phyloP scores from a whole-genome alignment of 257 asterid genomes.

The Asclepias syriaca region DNA sequence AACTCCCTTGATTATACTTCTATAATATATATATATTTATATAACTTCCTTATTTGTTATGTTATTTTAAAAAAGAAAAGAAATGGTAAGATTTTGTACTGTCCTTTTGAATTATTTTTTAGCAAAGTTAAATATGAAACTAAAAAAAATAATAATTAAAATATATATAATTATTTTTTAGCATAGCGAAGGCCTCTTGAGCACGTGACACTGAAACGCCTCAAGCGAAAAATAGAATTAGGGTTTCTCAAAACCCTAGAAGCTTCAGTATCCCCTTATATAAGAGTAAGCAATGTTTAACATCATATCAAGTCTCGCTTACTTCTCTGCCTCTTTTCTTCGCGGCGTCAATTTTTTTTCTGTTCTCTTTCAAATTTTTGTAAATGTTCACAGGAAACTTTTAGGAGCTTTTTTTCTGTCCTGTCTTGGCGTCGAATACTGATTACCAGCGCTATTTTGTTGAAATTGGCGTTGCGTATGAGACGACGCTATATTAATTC shows the following conservation, averaged over 20 bases:
- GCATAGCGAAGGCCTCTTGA: not conserved
- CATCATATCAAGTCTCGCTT: no score
- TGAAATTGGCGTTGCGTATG: slow-evolving; percentile 54
- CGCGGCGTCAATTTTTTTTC: not conserved
- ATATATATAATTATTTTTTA: not conserved
- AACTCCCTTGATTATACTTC: no score
- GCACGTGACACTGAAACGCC: not conserved
- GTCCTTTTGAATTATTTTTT: no score
- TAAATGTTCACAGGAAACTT: not conserved
- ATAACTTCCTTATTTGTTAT: no score
- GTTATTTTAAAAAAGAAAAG: no score
- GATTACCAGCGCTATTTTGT: slow-evolving; percentile 53
- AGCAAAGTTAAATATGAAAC: not conserved
- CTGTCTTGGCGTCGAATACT: slow-evolving; percentile 55
- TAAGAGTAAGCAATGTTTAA: not conserved
- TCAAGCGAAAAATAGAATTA: not conserved
- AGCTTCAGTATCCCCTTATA: not conserved
- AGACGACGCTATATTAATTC: slow-evolving; percentile 48
- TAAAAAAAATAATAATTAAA: no score
- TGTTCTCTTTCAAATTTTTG: not conserved
- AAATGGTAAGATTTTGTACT: no score
- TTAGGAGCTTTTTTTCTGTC: no score
- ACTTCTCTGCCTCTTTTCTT: not conserved
- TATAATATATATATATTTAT: no score
- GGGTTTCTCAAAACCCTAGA: slow-evolving; percentile 10